Base-by-base conservation (phyloP, 768 basidiomycete species). In the Artomyces pyxidatus region DNA sequence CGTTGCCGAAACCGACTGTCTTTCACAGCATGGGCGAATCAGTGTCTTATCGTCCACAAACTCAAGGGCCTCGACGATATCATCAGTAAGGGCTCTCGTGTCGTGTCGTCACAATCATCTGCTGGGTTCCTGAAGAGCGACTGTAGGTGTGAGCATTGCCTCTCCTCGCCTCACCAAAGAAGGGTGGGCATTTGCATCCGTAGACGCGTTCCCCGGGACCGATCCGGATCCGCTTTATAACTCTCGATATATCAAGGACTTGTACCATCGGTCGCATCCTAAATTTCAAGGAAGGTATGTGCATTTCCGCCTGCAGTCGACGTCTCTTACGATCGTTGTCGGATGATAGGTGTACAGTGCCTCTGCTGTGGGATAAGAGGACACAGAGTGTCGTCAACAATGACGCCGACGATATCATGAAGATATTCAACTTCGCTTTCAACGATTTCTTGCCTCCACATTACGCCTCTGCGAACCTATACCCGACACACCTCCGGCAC, bases 281-380 rank as follows among this genome's bases (percentile, higher is more conserved):
- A 59, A 81, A 47, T 96, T 90, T 58, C n/a, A n/a, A n/a, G n/a
- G n/a, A n/a, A n/a, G n/a, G n/a, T n/a, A n/a, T n/a, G n/a, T n/a
- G n/a, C n/a, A n/a, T n/a, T n/a, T n/a, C n/a, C n/a, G n/a, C n/a
- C n/a, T n/a, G n/a, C n/a, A n/a, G n/a, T n/a, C n/a, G n/a, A n/a
- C n/a, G n/a, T n/a, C n/a, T n/a, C n/a, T n/a, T n/a, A n/a, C n/a
- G n/a, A n/a, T n/a, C n/a, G n/a, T n/a, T n/a, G n/a, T n/a, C n/a
- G n/a, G 56, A 58, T 3, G 90, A 89, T 45, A 74, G 84, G 32
- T 91, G 89, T 71, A 92, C 91, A 1, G 88, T 92, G 9, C 93
- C 93, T 5, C 67, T 91, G 29, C 72, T 99, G 4, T 99, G 91
- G 89, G 96, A 98, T 69, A 94, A 83, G 71, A 88, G 93, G 65